A percentile compares a stretch with the other conserved stretches of the same genome.
These are phyloP conservation scores for Acacia acuminata DNA, from an alignment of 306 rosid species.

Conservation along the genomic window DNA sequence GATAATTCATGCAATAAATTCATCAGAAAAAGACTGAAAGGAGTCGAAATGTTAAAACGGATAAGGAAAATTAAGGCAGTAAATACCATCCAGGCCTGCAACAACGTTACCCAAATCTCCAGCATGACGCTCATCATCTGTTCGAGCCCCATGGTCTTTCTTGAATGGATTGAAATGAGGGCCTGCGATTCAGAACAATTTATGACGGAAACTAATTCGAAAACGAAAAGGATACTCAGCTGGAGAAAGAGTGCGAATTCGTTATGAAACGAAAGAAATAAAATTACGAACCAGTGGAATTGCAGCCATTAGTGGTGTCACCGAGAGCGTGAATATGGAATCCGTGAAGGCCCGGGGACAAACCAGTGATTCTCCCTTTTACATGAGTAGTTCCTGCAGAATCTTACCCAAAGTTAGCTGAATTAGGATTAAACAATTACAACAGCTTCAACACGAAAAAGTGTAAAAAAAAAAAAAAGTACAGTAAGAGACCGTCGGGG, in stretches of 20 bases:
- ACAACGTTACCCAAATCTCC: slow-evolving; percentile 83
- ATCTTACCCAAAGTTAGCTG: background rate
- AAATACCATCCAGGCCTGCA: slow-evolving; percentile 73
- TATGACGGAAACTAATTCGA: background rate
- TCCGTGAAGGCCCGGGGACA: slow-evolving; percentile 54
- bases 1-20: slow-evolving; percentile 9
- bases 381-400: slow-evolving; percentile 56
- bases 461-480: accelerated
- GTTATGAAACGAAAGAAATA: background rate
- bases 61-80: background rate
- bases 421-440: background rate
- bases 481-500: slow-evolving; percentile 42
- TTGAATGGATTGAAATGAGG: slow-evolving; percentile 79
- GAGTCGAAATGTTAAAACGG: background rate
- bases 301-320: slow-evolving; percentile 68
- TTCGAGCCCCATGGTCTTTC: slow-evolving; percentile 70
- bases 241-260: background rate
- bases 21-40: slow-evolving; percentile 10
- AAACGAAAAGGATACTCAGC: background rate
- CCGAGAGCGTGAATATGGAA: slow-evolving; percentile 65
- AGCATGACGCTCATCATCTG: slow-evolving; percentile 68
- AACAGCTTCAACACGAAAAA: background rate
- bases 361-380: slow-evolving; percentile 52
- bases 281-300: slow-evolving; percentile 40
- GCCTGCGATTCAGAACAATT: slow-evolving; percentile 35